A percentile compares a stretch with the other conserved stretches of the same genome.
Conservation (phyloP, 192 early-diverging fungal species). For the Thoreauomyces humboldtii region DNA sequence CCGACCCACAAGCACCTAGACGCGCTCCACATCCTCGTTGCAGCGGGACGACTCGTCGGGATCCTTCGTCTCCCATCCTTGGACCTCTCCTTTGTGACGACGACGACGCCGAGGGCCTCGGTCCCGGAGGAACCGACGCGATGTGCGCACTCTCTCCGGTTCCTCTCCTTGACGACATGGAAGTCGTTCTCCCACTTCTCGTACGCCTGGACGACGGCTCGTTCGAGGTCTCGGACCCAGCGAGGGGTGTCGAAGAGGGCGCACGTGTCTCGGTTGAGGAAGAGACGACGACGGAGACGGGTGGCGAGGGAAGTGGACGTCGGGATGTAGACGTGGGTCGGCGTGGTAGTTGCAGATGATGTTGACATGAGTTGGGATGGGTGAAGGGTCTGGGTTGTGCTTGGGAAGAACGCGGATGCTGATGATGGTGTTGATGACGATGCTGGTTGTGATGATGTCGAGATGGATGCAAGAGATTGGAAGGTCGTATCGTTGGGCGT, state of each 20-base stretch:
- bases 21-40: not conserved
- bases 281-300: conserved; percentile 53
- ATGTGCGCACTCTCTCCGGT: conserved; percentile 1
- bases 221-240: conserved; percentile 83
- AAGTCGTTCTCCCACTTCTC: conserved; percentile 21
- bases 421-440: not conserved
- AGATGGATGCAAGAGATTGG: too few species aligned
- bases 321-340: conserved; percentile 20
- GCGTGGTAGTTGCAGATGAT: not conserved
- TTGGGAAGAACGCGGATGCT: not conserved
- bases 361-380: not conserved
- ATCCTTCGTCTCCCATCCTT: not conserved
- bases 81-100: not conserved
- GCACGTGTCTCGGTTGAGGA: conserved; percentile 73
- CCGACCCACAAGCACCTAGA: not conserved
- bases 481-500: too few species aligned
- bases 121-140: not conserved
- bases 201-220: conserved; percentile 38
- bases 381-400: not conserved
- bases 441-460: too few species aligned
- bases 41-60: not conserved
- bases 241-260: conserved; percentile 83
- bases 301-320: conserved; percentile 1
- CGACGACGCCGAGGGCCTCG: not conserved
- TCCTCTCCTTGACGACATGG: not conserved